Evolutionary conservation across 2,329 filamentous ascomycete species (phyloP).

Genomic region (Grosmannia clavigera): DNA sequence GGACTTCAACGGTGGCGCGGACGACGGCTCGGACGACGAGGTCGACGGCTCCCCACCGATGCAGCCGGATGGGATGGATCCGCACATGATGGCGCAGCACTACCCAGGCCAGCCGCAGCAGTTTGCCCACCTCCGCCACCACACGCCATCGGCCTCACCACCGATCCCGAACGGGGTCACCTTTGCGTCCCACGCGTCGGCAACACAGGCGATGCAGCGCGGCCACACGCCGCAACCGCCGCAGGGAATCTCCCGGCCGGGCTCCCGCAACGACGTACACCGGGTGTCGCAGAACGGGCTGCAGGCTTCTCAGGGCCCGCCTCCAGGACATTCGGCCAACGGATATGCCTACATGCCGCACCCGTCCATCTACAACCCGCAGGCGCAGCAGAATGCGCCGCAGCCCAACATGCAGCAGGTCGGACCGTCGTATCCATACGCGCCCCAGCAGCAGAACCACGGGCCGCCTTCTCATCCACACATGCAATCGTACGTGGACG

Average conservation of each 20-base stretch:
- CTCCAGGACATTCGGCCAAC: conserved; percentile 30
- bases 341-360: conserved; percentile 79
- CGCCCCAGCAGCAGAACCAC: conserved; percentile 24
- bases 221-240: conserved; percentile 77
- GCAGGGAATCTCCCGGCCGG: conserved; percentile 59
- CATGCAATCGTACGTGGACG: conserved; percentile 62
- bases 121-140: conserved; percentile 71
- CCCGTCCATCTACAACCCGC: conserved; percentile 71
- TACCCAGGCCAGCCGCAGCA: conserved; percentile 50
- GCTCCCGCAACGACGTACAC: conserved; percentile 68
- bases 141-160: conserved; percentile 76
- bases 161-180: conserved; percentile 69
- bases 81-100: conserved; percentile 56
- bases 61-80: conserved; percentile 46
- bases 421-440: conserved; percentile 19
- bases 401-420: conserved; percentile 18
- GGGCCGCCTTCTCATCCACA: conserved; percentile 29
- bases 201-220: conserved; percentile 35
- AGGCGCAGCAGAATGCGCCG: conserved; percentile 26
- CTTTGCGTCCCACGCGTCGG: conserved; percentile 41
- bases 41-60: conserved; percentile 63
- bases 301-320: conserved; percentile 1
- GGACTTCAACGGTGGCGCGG: conserved; percentile 80
- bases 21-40: conserved; percentile 67
- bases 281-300: conserved; percentile 61